Percentiles rank a stretch among this genome's conserved stretches.
Evolutionary conservation across 1,284 basidiomycete species (phyloP).

Genomic region (Trametes pubescens): DNA sequence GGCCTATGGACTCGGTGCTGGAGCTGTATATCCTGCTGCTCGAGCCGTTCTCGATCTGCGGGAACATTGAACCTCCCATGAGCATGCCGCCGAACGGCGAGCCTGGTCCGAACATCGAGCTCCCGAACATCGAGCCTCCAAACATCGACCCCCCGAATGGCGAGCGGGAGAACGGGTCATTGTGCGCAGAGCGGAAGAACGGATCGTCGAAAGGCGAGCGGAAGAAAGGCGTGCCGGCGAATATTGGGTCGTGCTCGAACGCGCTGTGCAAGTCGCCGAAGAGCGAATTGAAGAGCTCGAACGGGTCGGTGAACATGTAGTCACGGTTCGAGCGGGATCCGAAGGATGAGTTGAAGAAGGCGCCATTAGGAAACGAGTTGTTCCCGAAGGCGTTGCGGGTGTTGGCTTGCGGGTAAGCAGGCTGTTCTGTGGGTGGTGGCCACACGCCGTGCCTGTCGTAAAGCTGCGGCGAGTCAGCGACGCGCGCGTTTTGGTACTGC

Average conservation of each 20-base stretch:
- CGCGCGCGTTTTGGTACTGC: neutral
- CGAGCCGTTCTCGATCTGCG: constrained; percentile 13
- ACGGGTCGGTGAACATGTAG: constrained; percentile 72
- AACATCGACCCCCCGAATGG: constrained; percentile 6
- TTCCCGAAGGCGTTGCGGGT: constrained; percentile 19
- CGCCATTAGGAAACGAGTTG: constrained; percentile 44
- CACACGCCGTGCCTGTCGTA: constrained; percentile 77
- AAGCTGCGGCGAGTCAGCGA: constrained; percentile 44
- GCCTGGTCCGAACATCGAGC: constrained; percentile 2
- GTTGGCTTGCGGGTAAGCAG: constrained; percentile 35
- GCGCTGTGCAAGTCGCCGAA: constrained; percentile 56
- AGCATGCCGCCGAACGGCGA: constrained; percentile 1
- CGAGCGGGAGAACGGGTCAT: constrained; percentile 17
- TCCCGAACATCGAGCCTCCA: constrained; percentile 9
- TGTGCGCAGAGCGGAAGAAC: constrained; percentile 29
- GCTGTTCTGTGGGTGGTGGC: constrained; percentile 62
- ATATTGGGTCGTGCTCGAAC: constrained; percentile 42
- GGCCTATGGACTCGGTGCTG: constrained; percentile 30
- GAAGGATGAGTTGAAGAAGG: constrained; percentile 44
- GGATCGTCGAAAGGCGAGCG: constrained; percentile 31
- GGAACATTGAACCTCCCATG: constrained; percentile 19
- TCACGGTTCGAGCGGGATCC: constrained; percentile 35
- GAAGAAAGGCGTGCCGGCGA: constrained; percentile 34
- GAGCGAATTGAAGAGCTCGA: constrained; percentile 72
- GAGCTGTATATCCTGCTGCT: constrained; percentile 36